phyloP scores from a whole-genome alignment of 2,329 filamentous ascomycete species.

The Tolypocladium tropicale region DNA sequence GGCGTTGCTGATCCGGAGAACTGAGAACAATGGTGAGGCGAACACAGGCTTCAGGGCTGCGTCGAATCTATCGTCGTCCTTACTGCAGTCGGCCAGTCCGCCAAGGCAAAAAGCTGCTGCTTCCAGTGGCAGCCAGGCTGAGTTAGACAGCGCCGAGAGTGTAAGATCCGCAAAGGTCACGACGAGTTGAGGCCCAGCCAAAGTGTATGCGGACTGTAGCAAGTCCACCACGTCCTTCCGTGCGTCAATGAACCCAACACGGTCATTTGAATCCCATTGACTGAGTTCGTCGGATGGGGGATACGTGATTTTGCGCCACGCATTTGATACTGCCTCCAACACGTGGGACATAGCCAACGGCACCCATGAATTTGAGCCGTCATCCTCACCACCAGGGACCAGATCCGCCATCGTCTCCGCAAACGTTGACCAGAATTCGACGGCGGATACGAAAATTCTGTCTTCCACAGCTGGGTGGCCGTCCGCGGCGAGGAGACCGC shows the following conservation, averaged over 20 bases:
- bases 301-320: constrained; percentile 60
- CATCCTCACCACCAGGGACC: constrained; percentile 37
- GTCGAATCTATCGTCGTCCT: constrained; percentile 48
- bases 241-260: constrained; percentile 58
- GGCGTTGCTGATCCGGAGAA: constrained; percentile 38
- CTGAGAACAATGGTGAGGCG: constrained; percentile 43
- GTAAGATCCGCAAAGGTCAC: constrained; percentile 46
- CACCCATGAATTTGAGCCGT: constrained; percentile 42
- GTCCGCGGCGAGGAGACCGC: constrained; percentile 52
- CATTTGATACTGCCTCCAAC: constrained; percentile 53
- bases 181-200: constrained; percentile 46
- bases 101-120: constrained; percentile 54
- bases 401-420: constrained; percentile 57
- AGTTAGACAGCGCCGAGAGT: constrained; percentile 35
- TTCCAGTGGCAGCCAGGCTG: constrained; percentile 50
- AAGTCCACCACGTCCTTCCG: constrained; percentile 73
- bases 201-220: constrained; percentile 58
- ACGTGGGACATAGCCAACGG: constrained; percentile 46
- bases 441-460: constrained; percentile 59
- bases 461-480: constrained; percentile 64
- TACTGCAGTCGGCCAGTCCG: constrained; percentile 54
- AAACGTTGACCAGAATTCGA: constrained; percentile 76
- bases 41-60: constrained; percentile 52
- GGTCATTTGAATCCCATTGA: constrained; percentile 61
- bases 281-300: constrained; percentile 47